Conservation (phyloP, 1,284 basidiomycete species). For the Pseudozyma hubeiensis region DNA sequence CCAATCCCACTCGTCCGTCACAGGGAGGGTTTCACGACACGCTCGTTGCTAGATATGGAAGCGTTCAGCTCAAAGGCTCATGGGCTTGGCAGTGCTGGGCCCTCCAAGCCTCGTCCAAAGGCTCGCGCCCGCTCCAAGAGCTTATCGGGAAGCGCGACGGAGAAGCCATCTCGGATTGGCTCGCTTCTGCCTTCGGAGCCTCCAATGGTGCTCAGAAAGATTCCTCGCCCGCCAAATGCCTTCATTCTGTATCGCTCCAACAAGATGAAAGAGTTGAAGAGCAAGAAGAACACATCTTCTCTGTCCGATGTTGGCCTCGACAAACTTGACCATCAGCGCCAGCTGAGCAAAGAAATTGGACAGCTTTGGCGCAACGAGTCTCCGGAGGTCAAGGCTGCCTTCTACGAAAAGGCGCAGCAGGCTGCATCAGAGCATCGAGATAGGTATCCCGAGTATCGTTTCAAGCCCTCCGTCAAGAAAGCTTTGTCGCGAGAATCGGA, state of each 20-base stretch:
- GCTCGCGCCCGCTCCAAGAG: conserved; percentile 22
- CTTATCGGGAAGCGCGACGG: conserved; percentile 1
- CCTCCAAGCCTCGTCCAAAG: conserved; percentile 5
- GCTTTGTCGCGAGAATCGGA: background rate
- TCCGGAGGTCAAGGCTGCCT: conserved; percentile 20
- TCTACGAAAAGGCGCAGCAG: conserved; percentile 31
- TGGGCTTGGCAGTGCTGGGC: conserved; percentile 1
- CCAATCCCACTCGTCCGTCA: too few species aligned
- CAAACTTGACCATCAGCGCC: conserved; percentile 43
- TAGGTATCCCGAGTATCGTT: conserved; percentile 38
- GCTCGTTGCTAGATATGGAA: background rate
- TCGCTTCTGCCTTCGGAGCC: background rate
- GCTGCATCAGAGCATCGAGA: conserved; percentile 28
- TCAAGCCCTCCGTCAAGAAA: conserved; percentile 20
- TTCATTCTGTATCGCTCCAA: conserved; percentile 43
- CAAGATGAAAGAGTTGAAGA: conserved; percentile 32
- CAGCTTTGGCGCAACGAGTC: conserved; percentile 38
- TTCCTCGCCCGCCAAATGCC: conserved; percentile 42
- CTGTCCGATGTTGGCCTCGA: conserved; percentile 12
- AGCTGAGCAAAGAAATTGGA: conserved; percentile 35
- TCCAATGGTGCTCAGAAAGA: conserved; percentile 27
- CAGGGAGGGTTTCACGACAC: too few species aligned
- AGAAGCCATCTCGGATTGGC: background rate
- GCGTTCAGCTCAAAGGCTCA: background rate
- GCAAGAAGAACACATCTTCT: background rate